These are phyloP conservation scores for Telopea speciosissima DNA, from an alignment of 177 flowering plant genomes.

Conservation along the genomic window DNA sequence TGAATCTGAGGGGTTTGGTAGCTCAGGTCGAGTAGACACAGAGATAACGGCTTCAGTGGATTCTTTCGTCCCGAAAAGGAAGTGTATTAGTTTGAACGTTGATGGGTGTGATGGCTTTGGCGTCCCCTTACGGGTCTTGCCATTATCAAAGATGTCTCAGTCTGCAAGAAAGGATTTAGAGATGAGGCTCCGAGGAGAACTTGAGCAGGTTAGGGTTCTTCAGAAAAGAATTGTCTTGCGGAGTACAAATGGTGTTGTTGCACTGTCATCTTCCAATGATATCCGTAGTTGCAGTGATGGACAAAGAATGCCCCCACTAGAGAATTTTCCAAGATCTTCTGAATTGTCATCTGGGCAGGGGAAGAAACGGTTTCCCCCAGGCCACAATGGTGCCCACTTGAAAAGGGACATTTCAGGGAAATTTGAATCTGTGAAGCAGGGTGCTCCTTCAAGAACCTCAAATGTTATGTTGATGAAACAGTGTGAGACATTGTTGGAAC, in stretches of 20 bases:
- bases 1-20: conserved; percentile 70
- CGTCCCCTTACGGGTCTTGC: conserved; percentile 47
- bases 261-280: conserved; percentile 45
- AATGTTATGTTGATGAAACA: conserved; percentile 47
- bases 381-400: conserved; percentile 22
- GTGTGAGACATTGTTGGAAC: conserved; percentile 54
- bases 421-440: conserved; percentile 32
- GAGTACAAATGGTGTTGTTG: conserved; percentile 23
- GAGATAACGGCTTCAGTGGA: conserved; percentile 53
- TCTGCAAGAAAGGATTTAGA: conserved; percentile 46
- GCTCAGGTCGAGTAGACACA: conserved; percentile 53
- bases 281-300: conserved; percentile 36
- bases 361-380: conserved; percentile 29
- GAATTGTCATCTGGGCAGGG: conserved; percentile 23
- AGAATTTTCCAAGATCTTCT: conserved; percentile 17
- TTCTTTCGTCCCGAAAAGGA: conserved; percentile 46
- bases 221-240: conserved; percentile 43
- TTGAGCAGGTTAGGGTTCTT: conserved; percentile 44
- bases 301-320: conserved; percentile 26
- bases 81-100: conserved; percentile 44
- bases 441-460: conserved; percentile 15
- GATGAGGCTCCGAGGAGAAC: conserved; percentile 43
- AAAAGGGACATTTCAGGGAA: conserved; percentile 42
- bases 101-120: conserved; percentile 32
- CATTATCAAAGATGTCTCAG: conserved; percentile 40